Evolutionary conservation across 768 basidiomycete species (phyloP), one percentile per base, ranked within the genome.

Genomic region (Erythrobasidium yunnanense): DNA sequence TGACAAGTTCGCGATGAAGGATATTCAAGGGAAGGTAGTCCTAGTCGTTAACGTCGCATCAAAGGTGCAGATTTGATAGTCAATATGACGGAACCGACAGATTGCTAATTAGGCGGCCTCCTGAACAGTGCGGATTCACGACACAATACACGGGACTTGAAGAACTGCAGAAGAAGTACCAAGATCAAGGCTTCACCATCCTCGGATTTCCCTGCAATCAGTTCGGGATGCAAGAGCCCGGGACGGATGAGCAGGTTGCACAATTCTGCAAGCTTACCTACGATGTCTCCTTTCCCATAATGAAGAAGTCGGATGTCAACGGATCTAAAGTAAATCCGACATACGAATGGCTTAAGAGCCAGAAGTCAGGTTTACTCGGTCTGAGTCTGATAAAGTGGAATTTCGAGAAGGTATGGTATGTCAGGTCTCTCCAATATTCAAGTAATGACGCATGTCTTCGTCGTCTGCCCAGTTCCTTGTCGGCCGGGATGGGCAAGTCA

Each of bases 271-370:
- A 25, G 3, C 1, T 83, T 68, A 93, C 91, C 79, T 85, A 91
- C 74, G 88, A 88, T 18, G 90, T 96, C 27, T 83, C 83, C 5
- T 93, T 93, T 80, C 88, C 88, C 11, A 77, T 96, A 54, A 87
- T 88, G 85, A 86, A 84, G 78, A 96, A 93, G 78, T 71, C 73
- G 30, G 88, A 95, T 55, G 92, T 95, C 42, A 96, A 95, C 75
- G 91, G 91, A 2, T 83, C 86, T 70, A 78, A 81, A 70, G 83
- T 87, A 66, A 90, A 90, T 77, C 82, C 87, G 70, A 49, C 42
- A 0, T 92, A 81, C 80, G 82, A 86, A 66, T 91, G 84, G 83
- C 81, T 93, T 70, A 93, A 95, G 79, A 77, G 79, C 25, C 79
- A 88, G 77, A 88, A 89, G 75, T 71, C 86, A 2, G 87, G 87